Base-by-base conservation (phyloP, 768 basidiomycete genomes). In the Leucosporidium yakuticum region DNA sequence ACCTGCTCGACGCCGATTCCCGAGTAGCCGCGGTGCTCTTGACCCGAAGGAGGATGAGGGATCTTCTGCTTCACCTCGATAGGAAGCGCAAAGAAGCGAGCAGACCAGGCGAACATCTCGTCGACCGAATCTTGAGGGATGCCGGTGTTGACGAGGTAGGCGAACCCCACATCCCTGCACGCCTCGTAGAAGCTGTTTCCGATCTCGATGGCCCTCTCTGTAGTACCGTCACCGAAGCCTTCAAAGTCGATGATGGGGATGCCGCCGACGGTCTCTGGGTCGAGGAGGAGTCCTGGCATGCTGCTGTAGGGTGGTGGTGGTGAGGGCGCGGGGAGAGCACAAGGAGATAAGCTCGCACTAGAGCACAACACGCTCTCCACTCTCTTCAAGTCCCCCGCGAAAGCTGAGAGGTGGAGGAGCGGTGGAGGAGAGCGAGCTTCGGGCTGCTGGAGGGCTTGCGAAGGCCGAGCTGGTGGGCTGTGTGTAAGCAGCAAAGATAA, bases 121-220 rank as follows among this genome's bases (percentile, higher is more conserved):
- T 73, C 71, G 39, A 77, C 62, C 25, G 27, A 14, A 4, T 67
- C 57, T 50, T 75, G 66, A 14, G 73, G 65, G 19, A 75, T 64
- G 1, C 73, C n/a, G n/a, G n/a, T 64, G 25, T 69, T 68, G n/a
- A 67, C 69, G 27, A 75, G 34, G 60, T 77, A 77, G 23, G 69
- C 72, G 60, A 77, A 77, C 1, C 76, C 76, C 29, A 74, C 74
- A 54, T 75, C 74, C 29, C 69, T 62, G 60, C 73, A 75, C 4
- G 76, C 76, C 8, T 62, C 47, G 59, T 73, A 74, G 55, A 75
- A 67, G 19, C 60, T 54, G 32, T 67, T 32, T 15, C 64, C 75
- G 31, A 75, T 69, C 5, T 57, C 62, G 25, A 57, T 53, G 4
- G 67, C 73, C 25, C 58, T 53, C 62, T 53, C 11, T 20, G 19